Evolutionary conservation across 371 early-diverging fungal genomes (phyloP), one percentile per base, ranked within the genome.

Genomic region (Rhizopus arrhizus): DNA sequence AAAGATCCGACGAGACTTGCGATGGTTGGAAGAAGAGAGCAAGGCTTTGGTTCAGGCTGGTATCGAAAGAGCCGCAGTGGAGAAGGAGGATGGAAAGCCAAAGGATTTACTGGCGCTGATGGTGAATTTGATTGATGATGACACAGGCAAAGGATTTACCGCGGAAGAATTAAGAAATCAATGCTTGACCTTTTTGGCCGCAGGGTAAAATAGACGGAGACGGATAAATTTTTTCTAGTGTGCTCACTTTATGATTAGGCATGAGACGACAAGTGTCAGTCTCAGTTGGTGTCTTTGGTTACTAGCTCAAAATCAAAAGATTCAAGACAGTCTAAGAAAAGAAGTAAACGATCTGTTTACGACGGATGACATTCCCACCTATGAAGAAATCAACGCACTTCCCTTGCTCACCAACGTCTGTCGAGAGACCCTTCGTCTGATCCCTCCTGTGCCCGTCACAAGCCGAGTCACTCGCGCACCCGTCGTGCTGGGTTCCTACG

Each of bases 241-340:
- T 31, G 28, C 10, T 35, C 16, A 3, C n/a, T 9, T 60, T 41
- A 28, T 54, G 10, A 9, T 15, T 36, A 74, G 78, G 10, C 80
- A 80, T 53, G 84, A 85, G 66, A 83, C 85, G 3, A 83, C 85
- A 0, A 78, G 80, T 33, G 81, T 79, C 0, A 65, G 78, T 4
- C 60, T 83, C 34, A 81, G 82, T 5, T 85, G 85, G 83, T 71
- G 75, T n/a, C 73, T 85, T 46, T 82, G 79, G 70, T 65, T 81
- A 32, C 64, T 85, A 2, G 82, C 82, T 9, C 55, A 68, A 12
- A 47, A 82, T 48, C 83, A 73, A 31, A 56, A 69, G 8, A 45
- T 79, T n/a, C 85, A 85, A 41, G 50, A 63, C 12, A 70, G 69
- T 5, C 62, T 85, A 5, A 65, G 83, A 35, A 74, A 69, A 15